phyloP scores from a whole-genome alignment of 2,329 filamentous ascomycete genomes.

The Pseudogymnoascus sp. region DNA sequence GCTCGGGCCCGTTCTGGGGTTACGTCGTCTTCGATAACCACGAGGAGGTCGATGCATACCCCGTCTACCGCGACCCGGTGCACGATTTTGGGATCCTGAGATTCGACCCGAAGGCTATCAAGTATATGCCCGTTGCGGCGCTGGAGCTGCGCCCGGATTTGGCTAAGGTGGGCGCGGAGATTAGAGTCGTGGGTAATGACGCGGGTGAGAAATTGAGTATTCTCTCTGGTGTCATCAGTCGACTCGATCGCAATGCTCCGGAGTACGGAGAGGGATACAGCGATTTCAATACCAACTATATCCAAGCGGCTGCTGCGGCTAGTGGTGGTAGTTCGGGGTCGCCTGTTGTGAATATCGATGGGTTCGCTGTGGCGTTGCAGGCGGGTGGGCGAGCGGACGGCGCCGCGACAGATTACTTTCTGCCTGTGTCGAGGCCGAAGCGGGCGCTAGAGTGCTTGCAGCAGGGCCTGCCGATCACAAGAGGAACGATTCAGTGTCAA shows the following conservation, averaged over 20 bases:
- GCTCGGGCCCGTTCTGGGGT: constrained; percentile 93
- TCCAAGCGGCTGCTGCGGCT: constrained; percentile 93
- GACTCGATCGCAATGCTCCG: constrained; percentile 90
- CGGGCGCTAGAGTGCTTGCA: constrained; percentile 83
- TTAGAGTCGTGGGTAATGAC: constrained; percentile 96
- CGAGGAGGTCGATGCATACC: constrained; percentile 90
- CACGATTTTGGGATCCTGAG: constrained; percentile 97
- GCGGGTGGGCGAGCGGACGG: constrained; percentile 91
- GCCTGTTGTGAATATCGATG: constrained; percentile 94
- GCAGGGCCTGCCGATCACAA: constrained; percentile 65
- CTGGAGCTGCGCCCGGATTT: constrained; percentile 78
- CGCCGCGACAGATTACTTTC: constrained; percentile 94
- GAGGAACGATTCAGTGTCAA: constrained; percentile 96
- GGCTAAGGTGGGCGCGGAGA: constrained; percentile 86
- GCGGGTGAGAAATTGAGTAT: constrained; percentile 98
- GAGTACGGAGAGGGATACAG: constrained; percentile 98
- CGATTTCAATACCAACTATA: constrained; percentile 95
- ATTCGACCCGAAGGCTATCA: constrained; percentile 92
- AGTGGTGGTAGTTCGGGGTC: constrained; percentile 97
- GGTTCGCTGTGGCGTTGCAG: constrained; percentile 84
- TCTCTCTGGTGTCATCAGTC: constrained; percentile 91
- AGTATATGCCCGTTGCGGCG: constrained; percentile 87
- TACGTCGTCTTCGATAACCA: constrained; percentile 99
- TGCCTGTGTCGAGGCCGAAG: constrained; percentile 84
- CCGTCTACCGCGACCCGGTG: constrained; percentile 95